These are phyloP conservation scores for Suillus subluteus DNA, from an alignment of 768 basidiomycete species.

Conservation along the genomic window DNA sequence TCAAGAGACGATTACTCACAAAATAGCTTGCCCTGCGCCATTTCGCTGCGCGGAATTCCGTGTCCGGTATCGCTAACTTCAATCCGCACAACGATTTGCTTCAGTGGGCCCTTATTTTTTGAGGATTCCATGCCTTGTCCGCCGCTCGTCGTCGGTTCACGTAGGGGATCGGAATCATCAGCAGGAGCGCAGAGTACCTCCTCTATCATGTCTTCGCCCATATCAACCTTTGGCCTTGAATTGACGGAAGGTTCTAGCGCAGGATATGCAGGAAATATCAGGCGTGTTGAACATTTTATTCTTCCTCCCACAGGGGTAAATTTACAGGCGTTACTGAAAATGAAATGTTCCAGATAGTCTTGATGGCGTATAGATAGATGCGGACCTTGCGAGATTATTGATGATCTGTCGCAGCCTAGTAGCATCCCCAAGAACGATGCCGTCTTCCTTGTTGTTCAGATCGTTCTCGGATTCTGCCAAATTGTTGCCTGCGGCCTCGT, in stretches of 20 bases:
- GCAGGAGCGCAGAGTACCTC: slow-evolving; percentile 30
- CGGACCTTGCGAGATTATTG: slow-evolving; percentile 79
- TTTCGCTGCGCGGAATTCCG: slow-evolving; percentile 66
- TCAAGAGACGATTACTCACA: slow-evolving; percentile 46
- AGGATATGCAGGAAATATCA: slow-evolving; percentile 43
- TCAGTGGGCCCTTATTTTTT: slow-evolving; percentile 36
- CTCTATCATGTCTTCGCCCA: slow-evolving; percentile 23
- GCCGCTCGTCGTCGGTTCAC: slow-evolving; percentile 1
- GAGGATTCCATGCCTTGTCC: background rate
- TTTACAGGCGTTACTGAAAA: slow-evolving; percentile 72
- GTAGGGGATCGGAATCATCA: slow-evolving; percentile 36
- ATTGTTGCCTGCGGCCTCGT: slow-evolving; percentile 59
- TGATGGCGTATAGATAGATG: background rate
- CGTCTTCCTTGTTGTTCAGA: slow-evolving; percentile 45
- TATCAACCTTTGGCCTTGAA: slow-evolving; percentile 10
- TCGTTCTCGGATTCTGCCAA: slow-evolving; percentile 14
- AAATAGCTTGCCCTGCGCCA: slow-evolving; percentile 71
- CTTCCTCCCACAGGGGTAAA: slow-evolving; percentile 75
- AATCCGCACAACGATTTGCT: slow-evolving; percentile 80
- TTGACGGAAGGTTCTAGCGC: slow-evolving; percentile 18
- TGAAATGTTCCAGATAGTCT: slow-evolving; percentile 5
- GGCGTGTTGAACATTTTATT: slow-evolving; percentile 67
- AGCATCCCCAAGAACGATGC: slow-evolving; percentile 83
- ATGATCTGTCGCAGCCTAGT: slow-evolving; percentile 79
- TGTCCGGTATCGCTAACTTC: slow-evolving; percentile 80